Conservation (phyloP, 805 yeast species). For the Wickerhamomyces silvicola region DNA sequence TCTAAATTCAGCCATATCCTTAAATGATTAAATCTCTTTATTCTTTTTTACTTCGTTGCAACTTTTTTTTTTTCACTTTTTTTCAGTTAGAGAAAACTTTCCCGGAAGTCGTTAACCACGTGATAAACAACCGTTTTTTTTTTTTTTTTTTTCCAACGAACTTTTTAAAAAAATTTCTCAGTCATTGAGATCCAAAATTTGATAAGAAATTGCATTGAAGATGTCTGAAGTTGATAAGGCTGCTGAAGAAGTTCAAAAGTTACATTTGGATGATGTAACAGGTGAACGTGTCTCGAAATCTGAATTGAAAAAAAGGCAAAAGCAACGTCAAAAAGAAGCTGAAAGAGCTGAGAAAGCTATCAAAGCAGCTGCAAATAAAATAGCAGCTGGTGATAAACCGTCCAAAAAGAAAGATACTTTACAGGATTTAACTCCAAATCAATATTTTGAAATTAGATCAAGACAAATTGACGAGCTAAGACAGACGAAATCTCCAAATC, state of each 20-base stretch:
- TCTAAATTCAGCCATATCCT: too few relatives aligned
- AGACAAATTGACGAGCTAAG: conserved; percentile 83
- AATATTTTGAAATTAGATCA: conserved; percentile 88
- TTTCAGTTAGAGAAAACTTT: too few relatives aligned
- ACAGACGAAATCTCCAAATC: conserved; percentile 62
- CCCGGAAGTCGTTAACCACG: too few relatives aligned
- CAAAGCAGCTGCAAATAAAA: conserved; percentile 33
- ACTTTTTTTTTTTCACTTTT: too few relatives aligned
- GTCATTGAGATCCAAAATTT: conserved; percentile 5
- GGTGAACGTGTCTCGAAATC: conserved; percentile 96
- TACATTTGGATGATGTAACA: conserved; percentile 85
- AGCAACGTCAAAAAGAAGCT: conserved; percentile 77
- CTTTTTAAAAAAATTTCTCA: too few relatives aligned
- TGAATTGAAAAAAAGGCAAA: conserved; percentile 93
- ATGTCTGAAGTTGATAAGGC: conserved; percentile 32
- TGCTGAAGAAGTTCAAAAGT: conserved; percentile 70
- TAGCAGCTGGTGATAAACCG: conserved; percentile 47
- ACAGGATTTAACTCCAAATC: conserved; percentile 91
- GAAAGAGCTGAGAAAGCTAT: conserved; percentile 92
- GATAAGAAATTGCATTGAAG: too few relatives aligned
- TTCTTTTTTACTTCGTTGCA: too few relatives aligned
- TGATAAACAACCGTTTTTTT: too few relatives aligned
- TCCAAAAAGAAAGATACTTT: conserved; percentile 51
- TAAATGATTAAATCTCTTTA: too few relatives aligned
- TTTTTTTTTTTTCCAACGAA: too few relatives aligned